Conservation (phyloP, 129 eudicot species). For the Smallanthus sonchifolius region DNA sequence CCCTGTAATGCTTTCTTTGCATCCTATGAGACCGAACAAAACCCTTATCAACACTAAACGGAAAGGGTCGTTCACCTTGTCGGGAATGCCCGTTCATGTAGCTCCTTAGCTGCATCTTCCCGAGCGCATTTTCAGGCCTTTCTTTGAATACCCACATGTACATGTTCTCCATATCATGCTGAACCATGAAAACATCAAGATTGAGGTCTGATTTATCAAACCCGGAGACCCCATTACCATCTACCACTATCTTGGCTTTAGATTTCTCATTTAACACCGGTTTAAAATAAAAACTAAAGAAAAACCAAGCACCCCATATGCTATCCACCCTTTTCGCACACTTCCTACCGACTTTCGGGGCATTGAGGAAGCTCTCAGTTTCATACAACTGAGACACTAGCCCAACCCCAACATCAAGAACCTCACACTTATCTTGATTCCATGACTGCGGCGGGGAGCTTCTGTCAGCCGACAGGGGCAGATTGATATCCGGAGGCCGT, state of each 20-base stretch:
- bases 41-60: slow-evolving; percentile 78
- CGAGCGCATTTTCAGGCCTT: slow-evolving; percentile 76
- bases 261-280: slow-evolving; percentile 78
- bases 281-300: slow-evolving; percentile 74
- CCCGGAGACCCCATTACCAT: slow-evolving; percentile 70
- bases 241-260: slow-evolving; percentile 54
- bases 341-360: slow-evolving; percentile 58
- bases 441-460: slow-evolving; percentile 70
- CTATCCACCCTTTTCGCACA: slow-evolving; percentile 75
- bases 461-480: slow-evolving; percentile 66
- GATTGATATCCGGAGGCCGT: slow-evolving; percentile 81
- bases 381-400: slow-evolving; percentile 64
- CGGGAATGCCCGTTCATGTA: slow-evolving; percentile 96
- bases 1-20: slow-evolving; percentile 90
- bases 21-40: slow-evolving; percentile 83
- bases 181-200: slow-evolving; percentile 86
- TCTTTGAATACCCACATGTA: slow-evolving; percentile 96
- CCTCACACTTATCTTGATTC: slow-evolving; percentile 57
- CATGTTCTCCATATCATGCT: slow-evolving; percentile 95
- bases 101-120: slow-evolving; percentile 92
- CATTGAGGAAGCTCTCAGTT: slow-evolving; percentile 53
- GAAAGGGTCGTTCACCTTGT: slow-evolving; percentile 88
- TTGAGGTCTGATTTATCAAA: slow-evolving; percentile 73
- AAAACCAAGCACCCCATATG: slow-evolving; percentile 97
- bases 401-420: slow-evolving; percentile 71